Evolutionary conservation across 2,329 filamentous ascomycete genomes (phyloP).

Genomic region (Aspergillus sp.): DNA sequence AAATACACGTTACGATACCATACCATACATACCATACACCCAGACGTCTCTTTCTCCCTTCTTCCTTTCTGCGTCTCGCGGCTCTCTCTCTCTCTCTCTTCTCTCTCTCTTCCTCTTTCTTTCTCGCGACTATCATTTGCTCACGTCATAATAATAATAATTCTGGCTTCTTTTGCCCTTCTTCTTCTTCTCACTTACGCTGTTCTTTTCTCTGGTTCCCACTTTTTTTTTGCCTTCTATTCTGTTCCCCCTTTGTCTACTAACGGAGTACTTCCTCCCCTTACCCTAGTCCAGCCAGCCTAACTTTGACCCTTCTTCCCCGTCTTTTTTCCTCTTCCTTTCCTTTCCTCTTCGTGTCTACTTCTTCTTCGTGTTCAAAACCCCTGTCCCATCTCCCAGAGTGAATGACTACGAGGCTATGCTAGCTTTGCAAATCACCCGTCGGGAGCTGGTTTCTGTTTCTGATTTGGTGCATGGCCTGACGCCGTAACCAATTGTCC

Average conservation of each 20-base stretch:
- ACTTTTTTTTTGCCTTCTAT: constrained; percentile 2
- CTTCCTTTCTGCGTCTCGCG: no score
- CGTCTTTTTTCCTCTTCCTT: constrained; percentile 4
- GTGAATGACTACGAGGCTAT: constrained; percentile 22
- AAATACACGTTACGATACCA: no score
- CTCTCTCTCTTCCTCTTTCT: no score
- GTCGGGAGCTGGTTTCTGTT: constrained; percentile 17
- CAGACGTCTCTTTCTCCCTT: no score
- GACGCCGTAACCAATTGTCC: constrained; percentile 2
- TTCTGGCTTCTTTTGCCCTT: constrained; percentile 3
- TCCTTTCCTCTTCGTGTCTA: constrained; percentile 5
- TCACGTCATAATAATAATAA: background rate
- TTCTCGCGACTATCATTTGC: background rate
- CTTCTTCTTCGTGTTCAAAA: constrained; percentile 10
- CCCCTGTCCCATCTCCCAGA: constrained; percentile 9
- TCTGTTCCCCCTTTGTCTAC: constrained; percentile 4
- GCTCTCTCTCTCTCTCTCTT: no score
- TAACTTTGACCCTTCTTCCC: constrained; percentile 11
- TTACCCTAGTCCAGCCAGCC: constrained; percentile 17
- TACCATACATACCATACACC: no score
- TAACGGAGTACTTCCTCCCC: constrained; percentile 7
- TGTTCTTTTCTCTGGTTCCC: constrained; percentile 2
- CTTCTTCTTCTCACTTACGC: constrained; percentile 1
- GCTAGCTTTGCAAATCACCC: constrained; percentile 27
- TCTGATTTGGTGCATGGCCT: constrained; percentile 19